phyloP scores from a whole-genome alignment of 106 monocot species.

The Gastrodia elata region DNA sequence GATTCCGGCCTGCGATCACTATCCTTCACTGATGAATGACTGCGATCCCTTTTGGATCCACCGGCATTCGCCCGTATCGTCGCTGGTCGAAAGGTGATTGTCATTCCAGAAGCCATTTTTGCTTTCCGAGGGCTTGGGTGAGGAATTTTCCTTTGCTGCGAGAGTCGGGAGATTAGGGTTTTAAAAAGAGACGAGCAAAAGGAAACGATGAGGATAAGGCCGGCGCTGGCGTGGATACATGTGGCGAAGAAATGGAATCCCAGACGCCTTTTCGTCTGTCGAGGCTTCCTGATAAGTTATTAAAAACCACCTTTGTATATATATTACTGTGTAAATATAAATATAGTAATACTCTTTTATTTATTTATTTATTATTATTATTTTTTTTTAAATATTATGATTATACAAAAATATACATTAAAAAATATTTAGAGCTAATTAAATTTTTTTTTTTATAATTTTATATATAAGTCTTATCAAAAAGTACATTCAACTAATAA shows the following conservation, averaged over 20 bases:
- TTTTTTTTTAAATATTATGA: no score
- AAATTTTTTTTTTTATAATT: no score
- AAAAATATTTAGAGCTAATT: no score
- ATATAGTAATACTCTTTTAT: no score
- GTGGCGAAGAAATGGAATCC: not conserved
- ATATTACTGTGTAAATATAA: no score
- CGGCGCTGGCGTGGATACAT: not conserved
- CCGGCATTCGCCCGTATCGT: conserved; percentile 22
- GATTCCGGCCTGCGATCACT: not conserved
- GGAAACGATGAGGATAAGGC: conserved; percentile 6
- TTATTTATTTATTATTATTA: no score
- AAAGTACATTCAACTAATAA: no score
- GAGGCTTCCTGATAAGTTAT: no score
- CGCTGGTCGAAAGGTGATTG: conserved; percentile 23
- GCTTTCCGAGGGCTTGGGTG: not conserved
- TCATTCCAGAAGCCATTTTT: conserved; percentile 16
- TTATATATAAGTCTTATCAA: no score
- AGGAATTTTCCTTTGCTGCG: not conserved
- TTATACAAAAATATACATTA: no score
- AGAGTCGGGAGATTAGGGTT: no score
- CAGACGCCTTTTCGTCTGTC: not conserved
- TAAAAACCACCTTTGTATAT: no score
- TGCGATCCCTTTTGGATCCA: not conserved
- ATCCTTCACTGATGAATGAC: not conserved
- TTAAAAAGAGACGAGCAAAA: not conserved